Evolutionary conservation across 257 asterid species (phyloP).

Genomic region (Linaria vulgaris): DNA sequence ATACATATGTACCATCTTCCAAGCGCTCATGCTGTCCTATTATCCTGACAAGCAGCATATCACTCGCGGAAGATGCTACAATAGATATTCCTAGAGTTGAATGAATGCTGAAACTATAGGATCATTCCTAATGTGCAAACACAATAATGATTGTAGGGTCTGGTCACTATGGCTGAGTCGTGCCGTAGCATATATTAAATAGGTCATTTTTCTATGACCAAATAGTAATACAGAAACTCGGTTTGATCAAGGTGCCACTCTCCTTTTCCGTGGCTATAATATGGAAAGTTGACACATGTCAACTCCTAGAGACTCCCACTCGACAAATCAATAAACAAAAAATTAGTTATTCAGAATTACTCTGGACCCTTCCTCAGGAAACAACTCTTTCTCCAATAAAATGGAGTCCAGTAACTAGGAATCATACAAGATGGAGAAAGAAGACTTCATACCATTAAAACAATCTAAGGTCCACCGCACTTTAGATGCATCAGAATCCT

Average conservation of each 20-base stretch:
- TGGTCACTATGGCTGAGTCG: neutral
- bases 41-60: neutral
- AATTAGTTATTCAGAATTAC: neutral
- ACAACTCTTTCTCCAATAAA: neutral
- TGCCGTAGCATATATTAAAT: neutral
- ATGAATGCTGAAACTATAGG: neutral
- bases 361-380: neutral
- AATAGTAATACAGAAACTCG: conserved; percentile 2
- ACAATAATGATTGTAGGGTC: neutral
- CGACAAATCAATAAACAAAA: too few species aligned
- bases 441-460: conserved; percentile 51
- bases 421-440: conserved; percentile 15
- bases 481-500: conserved; percentile 79
- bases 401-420: neutral
- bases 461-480: conserved; percentile 90
- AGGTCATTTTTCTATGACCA: neutral
- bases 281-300: too few species aligned
- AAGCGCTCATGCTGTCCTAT: neutral
- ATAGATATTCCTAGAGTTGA: conserved; percentile 6
- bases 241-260: conserved; percentile 5
- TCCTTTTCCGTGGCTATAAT: neutral
- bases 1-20: conserved; percentile 2
- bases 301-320: neutral
- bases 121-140: conserved; percentile 2
- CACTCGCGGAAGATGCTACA: too few species aligned